Evolutionary conservation across 2,329 filamentous ascomycete species (phyloP), one percentile per base, ranked within the genome.

Genomic region (Sporothrix protearum): DNA sequence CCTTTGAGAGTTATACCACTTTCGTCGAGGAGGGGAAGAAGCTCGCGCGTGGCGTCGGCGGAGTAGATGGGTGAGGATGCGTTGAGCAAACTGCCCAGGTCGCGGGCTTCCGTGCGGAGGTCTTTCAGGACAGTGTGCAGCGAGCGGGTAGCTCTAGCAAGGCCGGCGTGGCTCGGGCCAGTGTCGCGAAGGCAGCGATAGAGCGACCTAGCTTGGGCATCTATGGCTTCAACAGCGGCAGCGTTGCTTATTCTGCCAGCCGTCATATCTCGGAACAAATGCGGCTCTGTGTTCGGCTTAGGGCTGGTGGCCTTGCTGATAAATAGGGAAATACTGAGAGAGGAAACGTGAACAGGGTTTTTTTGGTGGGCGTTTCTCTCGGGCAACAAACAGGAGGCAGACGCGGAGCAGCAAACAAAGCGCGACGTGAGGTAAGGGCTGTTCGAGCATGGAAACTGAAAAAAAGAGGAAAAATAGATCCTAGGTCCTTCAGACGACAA

Each of bases 51-150:
- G 75, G 86, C 87, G 64, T 84, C 78, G 45, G 81, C 78, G 28
- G 79, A 80, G 72, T 73, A 71, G 69, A 80, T 63, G 51, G 47
- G 53, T 49, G 66, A 76, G 0, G 79, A 74, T 42, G 77, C 77
- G 79, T 86, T 86, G 19, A 90, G 81, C 12, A 85, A 80, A 10
- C 88, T 89, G 75, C 86, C 85, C 0, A 82, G 81, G 75, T 88
- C 87, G 74, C 86, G 83, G 51, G 84, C 83, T 79, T 90, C 88
- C 74, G 84, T 81, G 70, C 85, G 86, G 33, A 90, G 80, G 75
- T 89, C 85, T 70, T 86, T 85, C 7, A 90, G 80, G 14, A 85
- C 84, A 6, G 83, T 83, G 75, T 89, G 85, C 53, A 91, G 80
- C 57, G 81, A 81, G 70, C 84, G 84, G 51, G 89, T 83, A 47